These are phyloP conservation scores for Hypocrella siamensis DNA, from an alignment of 2,329 filamentous ascomycete genomes.

Conservation along the genomic window DNA sequence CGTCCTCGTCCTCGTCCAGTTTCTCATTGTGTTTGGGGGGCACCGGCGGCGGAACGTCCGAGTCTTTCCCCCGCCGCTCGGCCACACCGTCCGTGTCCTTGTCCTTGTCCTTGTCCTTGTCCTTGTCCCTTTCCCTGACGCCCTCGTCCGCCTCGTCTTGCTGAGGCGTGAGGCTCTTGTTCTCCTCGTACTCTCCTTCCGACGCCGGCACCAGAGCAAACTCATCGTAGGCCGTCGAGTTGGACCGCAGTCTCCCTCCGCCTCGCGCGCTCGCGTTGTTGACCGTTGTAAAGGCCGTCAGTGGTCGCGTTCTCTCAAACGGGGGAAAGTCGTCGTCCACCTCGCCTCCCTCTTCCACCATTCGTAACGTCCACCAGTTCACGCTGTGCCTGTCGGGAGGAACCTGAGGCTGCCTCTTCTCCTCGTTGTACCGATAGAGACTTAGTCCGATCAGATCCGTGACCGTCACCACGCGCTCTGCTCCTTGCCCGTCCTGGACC, in stretches of 20 bases:
- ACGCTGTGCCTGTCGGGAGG: constrained; percentile 53
- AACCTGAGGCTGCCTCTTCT: constrained; percentile 54
- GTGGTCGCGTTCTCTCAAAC: constrained; percentile 54
- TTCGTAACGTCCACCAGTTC: constrained; percentile 68
- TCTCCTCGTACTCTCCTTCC: constrained; percentile 50
- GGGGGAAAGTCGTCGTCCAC: constrained; percentile 76
- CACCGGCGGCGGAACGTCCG: no score
- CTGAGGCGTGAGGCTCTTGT: constrained; percentile 51
- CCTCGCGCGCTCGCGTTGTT: constrained; percentile 66
- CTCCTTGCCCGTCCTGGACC: constrained; percentile 50
- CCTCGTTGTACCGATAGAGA: constrained; percentile 63
- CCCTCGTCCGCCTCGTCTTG: constrained; percentile 40
- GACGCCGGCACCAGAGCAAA: constrained; percentile 66
- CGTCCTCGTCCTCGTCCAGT: constrained; percentile 44
- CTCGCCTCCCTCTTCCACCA: constrained; percentile 74
- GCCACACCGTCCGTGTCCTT: no score
- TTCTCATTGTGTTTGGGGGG: no score
- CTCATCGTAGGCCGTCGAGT: constrained; percentile 67
- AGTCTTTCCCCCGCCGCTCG: no score
- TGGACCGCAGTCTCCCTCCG: constrained; percentile 41
- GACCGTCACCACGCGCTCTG: constrained; percentile 50
- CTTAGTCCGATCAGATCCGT: constrained; percentile 70
- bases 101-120: constrained; percentile 18
- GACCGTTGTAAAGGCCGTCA: constrained; percentile 68
- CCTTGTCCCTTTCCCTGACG: constrained; percentile 31